Base-by-base conservation (phyloP, 306 rosid genomes). In the Acacia acuminata region DNA sequence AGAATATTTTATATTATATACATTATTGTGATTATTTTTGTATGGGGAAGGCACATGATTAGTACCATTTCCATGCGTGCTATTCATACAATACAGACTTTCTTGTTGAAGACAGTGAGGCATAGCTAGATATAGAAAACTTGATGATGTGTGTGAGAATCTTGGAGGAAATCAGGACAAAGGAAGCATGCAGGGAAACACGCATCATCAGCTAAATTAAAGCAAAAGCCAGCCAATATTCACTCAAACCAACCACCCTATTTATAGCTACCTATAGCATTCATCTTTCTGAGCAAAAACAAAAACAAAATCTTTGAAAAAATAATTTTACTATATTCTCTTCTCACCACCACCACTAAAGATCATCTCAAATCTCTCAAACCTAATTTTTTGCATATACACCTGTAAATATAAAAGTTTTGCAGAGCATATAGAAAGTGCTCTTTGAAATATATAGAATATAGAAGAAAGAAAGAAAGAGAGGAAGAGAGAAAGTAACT, bases 191-290 rank as follows among this genome's bases (percentile, higher is more conserved):
- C 78, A 75, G 61, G 45, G 55, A 76, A 13, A 73, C 25, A 50
- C 47, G 51, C 65, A 58, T 38, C 53, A 48, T 76, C 9, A 15
- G 47, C 79, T 24, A 56, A 76, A 64, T 64, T 32, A 71, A 78
- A 45, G 82, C 40, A 78, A 67, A 71, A 79, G 61, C 85, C 70
- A 64, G 60, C 58, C 79, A 56, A 36, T 77, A 84, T 71, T 82
- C 84, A 87, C 85, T 81, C 81, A 78, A 77, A 55, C 77, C 88
- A 82, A 77, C 88, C 78, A 77, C 82, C 78, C 72, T 75, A 82
- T 82, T 85, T 44, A 24, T 44, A 71, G 38, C 76, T 71, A 71
- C 13, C 76, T n/a, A 22, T 43, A 43, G 34, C 75, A n/a, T 70
- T 43, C 51, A 69, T 70, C 75, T 43, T 43, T 27, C 65, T 15